These are phyloP conservation scores for Skeletonema grethae DNA, from an alignment of 108 stramenopile genomes.

Conservation along the genomic window DNA sequence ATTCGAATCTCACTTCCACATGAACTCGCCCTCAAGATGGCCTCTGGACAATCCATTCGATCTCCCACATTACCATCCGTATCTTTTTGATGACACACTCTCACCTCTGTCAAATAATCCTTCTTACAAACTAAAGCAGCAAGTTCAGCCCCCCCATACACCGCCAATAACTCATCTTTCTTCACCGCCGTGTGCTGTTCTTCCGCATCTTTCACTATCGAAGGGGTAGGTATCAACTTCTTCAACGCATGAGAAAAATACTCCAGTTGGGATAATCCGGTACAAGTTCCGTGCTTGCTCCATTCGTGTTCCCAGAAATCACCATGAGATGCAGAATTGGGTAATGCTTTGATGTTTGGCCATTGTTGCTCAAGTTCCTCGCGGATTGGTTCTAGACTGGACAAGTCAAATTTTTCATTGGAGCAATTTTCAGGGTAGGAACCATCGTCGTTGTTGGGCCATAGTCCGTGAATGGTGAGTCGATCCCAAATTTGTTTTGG, in stretches of 20 bases:
- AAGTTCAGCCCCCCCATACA: constrained; percentile 21
- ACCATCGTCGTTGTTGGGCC: constrained; percentile 52
- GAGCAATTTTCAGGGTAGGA: constrained; percentile 49
- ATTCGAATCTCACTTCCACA: constrained; percentile 45
- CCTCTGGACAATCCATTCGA: constrained; percentile 42
- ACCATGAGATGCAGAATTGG: constrained; percentile 10
- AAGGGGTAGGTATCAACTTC: constrained; percentile 43
- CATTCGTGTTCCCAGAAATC: constrained; percentile 74
- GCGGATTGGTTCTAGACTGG: constrained; percentile 15
- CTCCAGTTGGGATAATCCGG: constrained; percentile 50
- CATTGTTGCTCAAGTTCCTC: constrained; percentile 33
- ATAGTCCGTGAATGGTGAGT: constrained; percentile 58
- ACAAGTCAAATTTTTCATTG: constrained; percentile 31
- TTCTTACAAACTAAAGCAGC: constrained; percentile 38
- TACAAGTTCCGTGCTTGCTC: constrained; percentile 76
- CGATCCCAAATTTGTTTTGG: constrained; percentile 40
- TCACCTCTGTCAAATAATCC: constrained; percentile 54
- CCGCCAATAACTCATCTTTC: constrained; percentile 32
- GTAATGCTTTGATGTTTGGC: constrained; percentile 49
- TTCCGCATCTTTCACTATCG: constrained; percentile 30
- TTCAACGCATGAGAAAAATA: constrained; percentile 56
- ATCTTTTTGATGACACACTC: constrained; percentile 51
- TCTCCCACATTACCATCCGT: constrained; percentile 29
- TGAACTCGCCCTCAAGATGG: constrained; percentile 33
- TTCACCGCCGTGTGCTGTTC: constrained; percentile 25